Evolutionary conservation across 768 basidiomycete species (phyloP).

Genomic region (Xerocomus brunneocitrinus): DNA sequence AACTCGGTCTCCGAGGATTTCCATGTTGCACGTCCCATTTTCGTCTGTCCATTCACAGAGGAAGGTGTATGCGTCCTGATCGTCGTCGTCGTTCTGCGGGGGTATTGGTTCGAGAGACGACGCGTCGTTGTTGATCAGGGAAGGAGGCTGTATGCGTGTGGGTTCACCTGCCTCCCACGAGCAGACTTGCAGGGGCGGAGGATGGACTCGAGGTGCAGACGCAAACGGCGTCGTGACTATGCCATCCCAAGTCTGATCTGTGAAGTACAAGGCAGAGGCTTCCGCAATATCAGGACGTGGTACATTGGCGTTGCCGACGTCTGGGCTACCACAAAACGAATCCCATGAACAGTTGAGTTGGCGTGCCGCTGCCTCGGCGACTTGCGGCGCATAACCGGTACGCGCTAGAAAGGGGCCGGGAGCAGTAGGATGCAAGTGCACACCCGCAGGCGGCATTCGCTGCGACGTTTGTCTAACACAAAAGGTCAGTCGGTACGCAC

Average conservation of each 20-base stretch:
- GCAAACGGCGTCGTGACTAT: background rate
- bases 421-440: background rate
- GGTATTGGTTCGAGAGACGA: background rate
- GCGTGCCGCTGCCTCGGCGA: background rate
- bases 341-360: background rate
- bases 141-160: background rate
- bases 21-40: constrained; percentile 18
- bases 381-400: background rate
- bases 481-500: background rate
- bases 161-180: background rate
- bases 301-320: background rate
- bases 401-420: background rate
- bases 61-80: constrained; percentile 5
- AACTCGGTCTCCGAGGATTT: constrained; percentile 12
- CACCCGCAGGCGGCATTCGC: background rate
- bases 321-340: background rate
- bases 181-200: background rate
- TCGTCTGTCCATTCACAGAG: constrained; percentile 24
- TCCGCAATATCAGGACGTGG: background rate
- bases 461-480: background rate
- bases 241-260: constrained; percentile 10
- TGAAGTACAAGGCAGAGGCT: background rate
- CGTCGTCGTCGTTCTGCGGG: background rate
- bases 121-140: background rate
- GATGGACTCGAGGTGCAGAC: background rate